Conservation (phyloP, 1,284 basidiomycete genomes). For the Phenoliferia sp. region DNA sequence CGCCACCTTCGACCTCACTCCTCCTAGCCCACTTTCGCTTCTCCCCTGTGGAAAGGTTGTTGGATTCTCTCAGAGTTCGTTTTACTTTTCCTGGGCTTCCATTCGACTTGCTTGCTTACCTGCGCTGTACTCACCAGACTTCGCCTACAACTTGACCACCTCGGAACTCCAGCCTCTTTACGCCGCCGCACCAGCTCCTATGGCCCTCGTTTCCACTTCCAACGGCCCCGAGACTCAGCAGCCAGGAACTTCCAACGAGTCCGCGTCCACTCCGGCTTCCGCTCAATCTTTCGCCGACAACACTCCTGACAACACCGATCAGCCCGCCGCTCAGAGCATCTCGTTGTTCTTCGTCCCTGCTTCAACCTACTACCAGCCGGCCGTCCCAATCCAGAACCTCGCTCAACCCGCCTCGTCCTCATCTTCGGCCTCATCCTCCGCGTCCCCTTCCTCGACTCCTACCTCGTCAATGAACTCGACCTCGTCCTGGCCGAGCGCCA, state of each 20-base stretch:
- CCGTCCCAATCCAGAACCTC: slow-evolving; percentile 8
- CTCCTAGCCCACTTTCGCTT: slow-evolving; percentile 32
- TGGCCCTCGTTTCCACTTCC: slow-evolving; percentile 14
- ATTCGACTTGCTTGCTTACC: not conserved
- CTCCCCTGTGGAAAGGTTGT: slow-evolving; percentile 27
- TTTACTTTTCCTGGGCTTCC: not conserved
- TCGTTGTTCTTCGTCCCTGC: slow-evolving; percentile 31
- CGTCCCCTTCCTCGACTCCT: not conserved
- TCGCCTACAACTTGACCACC: slow-evolving; percentile 29
- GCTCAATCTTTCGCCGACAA: slow-evolving; percentile 8
- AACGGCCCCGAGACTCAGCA: not conserved
- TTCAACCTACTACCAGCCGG: slow-evolving; percentile 22
- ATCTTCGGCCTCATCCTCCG: not conserved
- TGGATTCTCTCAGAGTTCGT: slow-evolving; percentile 31
- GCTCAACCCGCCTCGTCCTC: no score
- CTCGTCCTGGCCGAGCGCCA: not conserved
- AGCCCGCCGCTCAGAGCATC: slow-evolving; percentile 9
- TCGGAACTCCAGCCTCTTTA: slow-evolving; percentile 31
- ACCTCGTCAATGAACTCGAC: not conserved
- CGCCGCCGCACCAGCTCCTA: slow-evolving; percentile 14
- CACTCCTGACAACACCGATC: slow-evolving; percentile 2
- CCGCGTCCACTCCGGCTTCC: not conserved
- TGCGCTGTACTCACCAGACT: slow-evolving; percentile 11
- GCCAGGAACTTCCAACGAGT: not conserved
- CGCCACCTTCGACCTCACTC: slow-evolving; percentile 33